Conservation (phyloP, 768 basidiomycete genomes). For the Leccinum uliginosum region DNA sequence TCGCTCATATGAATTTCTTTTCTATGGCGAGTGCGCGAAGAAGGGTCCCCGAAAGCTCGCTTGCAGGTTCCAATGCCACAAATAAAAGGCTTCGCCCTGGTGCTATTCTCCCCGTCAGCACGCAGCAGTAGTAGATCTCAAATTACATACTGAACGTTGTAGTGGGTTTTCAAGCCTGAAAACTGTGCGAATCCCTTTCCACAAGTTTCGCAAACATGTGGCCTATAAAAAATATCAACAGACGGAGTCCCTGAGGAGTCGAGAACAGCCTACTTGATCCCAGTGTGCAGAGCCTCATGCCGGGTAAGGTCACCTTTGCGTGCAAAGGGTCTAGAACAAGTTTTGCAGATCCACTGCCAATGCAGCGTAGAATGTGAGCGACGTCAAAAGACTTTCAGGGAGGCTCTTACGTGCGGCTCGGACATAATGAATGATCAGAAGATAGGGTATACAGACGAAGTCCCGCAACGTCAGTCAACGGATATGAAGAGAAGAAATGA, state of each 20-base stretch:
- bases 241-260: not conserved
- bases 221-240: constrained; percentile 34
- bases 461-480: constrained; percentile 39
- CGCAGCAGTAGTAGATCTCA: not conserved
- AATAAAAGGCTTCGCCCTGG: constrained; percentile 45
- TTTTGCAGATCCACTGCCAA: constrained; percentile 36
- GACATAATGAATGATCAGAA: not conserved
- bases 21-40: constrained; percentile 61
- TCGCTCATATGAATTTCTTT: constrained; percentile 51
- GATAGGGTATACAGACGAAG: constrained; percentile 36
- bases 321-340: constrained; percentile 47
- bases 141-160: constrained; percentile 58
- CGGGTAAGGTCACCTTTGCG: constrained; percentile 60
- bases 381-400: not conserved
- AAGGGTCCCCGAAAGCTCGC: constrained; percentile 62
- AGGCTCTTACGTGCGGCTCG: constrained; percentile 22
- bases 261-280: constrained; percentile 39
- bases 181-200: constrained; percentile 54
- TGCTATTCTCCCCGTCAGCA: constrained; percentile 33
- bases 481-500: constrained; percentile 11
- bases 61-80: constrained; percentile 48
- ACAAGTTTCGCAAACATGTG: constrained; percentile 49
- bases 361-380: not conserved
- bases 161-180: constrained; percentile 59
- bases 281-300: constrained; percentile 49